Evolutionary conservation across 2,329 filamentous ascomycete genomes (phyloP), one percentile per base, ranked within the genome.

Genomic region (Clonostachys rosea): DNA sequence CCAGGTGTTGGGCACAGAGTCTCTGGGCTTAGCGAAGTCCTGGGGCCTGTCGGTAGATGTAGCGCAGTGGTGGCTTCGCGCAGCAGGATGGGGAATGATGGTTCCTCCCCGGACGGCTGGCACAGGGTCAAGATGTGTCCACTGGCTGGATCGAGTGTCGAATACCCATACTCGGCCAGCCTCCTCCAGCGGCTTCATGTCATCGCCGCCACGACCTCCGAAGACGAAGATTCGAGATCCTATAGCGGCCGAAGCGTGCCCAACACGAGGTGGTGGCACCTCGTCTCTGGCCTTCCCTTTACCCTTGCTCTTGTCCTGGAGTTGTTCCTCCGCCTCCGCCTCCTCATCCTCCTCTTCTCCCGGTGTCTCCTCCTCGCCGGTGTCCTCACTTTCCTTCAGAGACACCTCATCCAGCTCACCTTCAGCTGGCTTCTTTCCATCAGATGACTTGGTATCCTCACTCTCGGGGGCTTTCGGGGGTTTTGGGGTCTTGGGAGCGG

Each of bases 171-270:
- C 74, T 4, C 81, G 74, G 14, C 90, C 90, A 11, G 72, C 63
- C 58, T 95, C 90, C 45, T 91, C 81, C 11, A 95, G 72, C 1
- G 88, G 82, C 2, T 78, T 70, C 79, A 88, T 84, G 30, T 81
- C 81, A 4, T 74, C 66, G 0, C 86, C 86, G 34, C 86, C 84
- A 41, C 88, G 83, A 10, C 91, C 90, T 43, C 89, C 90, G 64
- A 91, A 95, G 40, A 95, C 53, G 66, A 92, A 92, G 57, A 95
- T 83, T 18, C 82, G 83, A 41, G 78, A 76, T 49, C 83, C 76
- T 49, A 94, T 78, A 2, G 82, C 76, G 12, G 84, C 79, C 0
- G 85, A 81, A 34, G 89, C 84, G 54, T 89, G 81, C 17, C 90
- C 90, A 3, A 91, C 81, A 17, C 90, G 81, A 3, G 88, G 75